Evolutionary conservation across 176 grass and related monocot species (phyloP).

Genomic region (Olyra latifolia): DNA sequence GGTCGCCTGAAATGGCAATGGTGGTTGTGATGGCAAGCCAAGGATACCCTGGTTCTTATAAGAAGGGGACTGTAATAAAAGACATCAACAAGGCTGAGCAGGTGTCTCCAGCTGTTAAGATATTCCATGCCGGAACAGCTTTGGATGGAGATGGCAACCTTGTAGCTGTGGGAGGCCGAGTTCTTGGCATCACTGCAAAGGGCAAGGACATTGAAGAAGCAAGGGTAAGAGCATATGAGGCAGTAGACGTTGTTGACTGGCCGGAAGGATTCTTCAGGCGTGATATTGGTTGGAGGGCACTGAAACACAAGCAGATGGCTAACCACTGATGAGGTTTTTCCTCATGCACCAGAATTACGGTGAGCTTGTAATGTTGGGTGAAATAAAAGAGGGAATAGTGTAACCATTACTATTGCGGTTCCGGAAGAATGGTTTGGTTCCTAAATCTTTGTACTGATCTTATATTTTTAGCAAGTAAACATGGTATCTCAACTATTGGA

Average conservation of each 20-base stretch:
- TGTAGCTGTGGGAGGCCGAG: constrained; percentile 54
- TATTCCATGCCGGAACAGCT: constrained; percentile 80
- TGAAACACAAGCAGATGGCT: constrained; percentile 40
- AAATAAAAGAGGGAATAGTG: constrained; percentile 23
- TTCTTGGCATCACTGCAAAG: constrained; percentile 71
- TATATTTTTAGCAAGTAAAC: not conserved
- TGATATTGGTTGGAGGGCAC: constrained; percentile 84
- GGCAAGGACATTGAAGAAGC: constrained; percentile 79
- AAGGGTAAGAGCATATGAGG: constrained; percentile 57
- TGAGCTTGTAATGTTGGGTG: not conserved
- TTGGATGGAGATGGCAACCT: constrained; percentile 66
- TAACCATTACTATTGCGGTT: not conserved
- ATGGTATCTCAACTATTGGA: not conserved
- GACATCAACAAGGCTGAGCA: constrained; percentile 73
- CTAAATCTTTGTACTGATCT: not conserved
- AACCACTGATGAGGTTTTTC: constrained; percentile 4
- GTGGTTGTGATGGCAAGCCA: constrained; percentile 84
- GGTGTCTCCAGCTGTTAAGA: constrained; percentile 68
- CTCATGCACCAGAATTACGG: not conserved
- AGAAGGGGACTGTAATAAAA: constrained; percentile 71
- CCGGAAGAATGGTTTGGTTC: not conserved
- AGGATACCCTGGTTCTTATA: constrained; percentile 79
- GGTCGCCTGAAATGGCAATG: constrained; percentile 68
- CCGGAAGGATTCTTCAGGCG: constrained; percentile 75
- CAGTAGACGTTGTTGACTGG: constrained; percentile 63